These are phyloP conservation scores for Zygoascus sp. DNA, from an alignment of 1,139 yeast genomes.

Conservation along the genomic window DNA sequence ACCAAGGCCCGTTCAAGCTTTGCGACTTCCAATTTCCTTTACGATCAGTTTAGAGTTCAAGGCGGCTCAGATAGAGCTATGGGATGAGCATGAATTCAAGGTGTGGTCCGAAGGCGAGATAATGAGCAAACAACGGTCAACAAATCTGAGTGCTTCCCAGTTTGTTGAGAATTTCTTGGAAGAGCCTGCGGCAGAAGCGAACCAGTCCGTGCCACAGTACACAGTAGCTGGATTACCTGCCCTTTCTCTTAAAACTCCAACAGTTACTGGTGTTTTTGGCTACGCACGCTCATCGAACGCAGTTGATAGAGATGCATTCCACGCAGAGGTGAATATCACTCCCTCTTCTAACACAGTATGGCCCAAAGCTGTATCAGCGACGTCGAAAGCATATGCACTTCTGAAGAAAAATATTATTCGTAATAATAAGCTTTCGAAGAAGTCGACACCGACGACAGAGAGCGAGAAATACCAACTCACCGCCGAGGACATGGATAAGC, in stretches of 20 bases:
- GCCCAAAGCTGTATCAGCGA: constrained; percentile 75
- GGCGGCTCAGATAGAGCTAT: constrained; percentile 28
- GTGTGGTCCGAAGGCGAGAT: constrained; percentile 3
- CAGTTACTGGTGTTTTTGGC: constrained; percentile 53
- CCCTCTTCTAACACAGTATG: constrained; percentile 67
- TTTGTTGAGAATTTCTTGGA: not conserved
- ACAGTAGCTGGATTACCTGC: constrained; percentile 39
- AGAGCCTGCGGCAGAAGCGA: not conserved
- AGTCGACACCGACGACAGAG: not conserved
- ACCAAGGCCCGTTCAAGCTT: constrained; percentile 23
- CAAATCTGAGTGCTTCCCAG: not conserved
- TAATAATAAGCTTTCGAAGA: constrained; percentile 1
- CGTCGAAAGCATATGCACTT: constrained; percentile 45
- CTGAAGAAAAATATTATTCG: constrained; percentile 15
- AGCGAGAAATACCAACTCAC: constrained; percentile 3
- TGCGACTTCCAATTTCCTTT: constrained; percentile 27
- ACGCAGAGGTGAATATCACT: constrained; percentile 56
- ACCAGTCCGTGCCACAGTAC: not conserved
- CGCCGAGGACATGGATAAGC: constrained; percentile 17
- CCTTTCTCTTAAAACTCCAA: constrained; percentile 70
- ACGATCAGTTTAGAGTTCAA: constrained; percentile 25
- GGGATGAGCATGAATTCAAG: constrained; percentile 27
- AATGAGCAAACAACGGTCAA: not conserved
- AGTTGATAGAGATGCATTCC: constrained; percentile 43
- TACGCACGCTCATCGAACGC: constrained; percentile 34